Percentiles rank a stretch among this genome's conserved stretches.
These are phyloP conservation scores for Hypoxylon sp. DNA, from an alignment of 2,329 filamentous ascomycete genomes.

Conservation along the genomic window DNA sequence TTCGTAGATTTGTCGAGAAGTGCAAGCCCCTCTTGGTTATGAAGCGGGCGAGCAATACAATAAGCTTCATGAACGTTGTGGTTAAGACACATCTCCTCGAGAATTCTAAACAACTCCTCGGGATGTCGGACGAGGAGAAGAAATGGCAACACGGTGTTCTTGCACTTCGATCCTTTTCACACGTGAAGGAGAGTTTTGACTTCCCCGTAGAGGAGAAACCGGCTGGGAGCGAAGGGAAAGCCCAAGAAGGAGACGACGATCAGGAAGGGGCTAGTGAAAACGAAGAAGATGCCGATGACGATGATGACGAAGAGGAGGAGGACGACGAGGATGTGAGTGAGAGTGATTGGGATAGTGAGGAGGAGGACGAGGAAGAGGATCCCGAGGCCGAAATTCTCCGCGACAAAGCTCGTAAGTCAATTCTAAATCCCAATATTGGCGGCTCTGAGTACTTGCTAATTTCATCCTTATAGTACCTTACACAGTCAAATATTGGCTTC, in stretches of 20 bases:
- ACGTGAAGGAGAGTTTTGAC: constrained; percentile 56
- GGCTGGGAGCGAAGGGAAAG: constrained; percentile 32
- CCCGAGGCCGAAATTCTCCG: constrained; percentile 52
- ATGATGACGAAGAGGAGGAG: constrained; percentile 40
- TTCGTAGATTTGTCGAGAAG: constrained; percentile 56
- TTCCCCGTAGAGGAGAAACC: constrained; percentile 48
- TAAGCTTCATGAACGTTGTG: constrained; percentile 55
- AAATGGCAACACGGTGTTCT: constrained; percentile 62
- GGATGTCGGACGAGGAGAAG: constrained; percentile 57
- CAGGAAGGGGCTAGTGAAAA: constrained; percentile 32
- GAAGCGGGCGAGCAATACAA: constrained; percentile 46
- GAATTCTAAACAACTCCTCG: constrained; percentile 56
- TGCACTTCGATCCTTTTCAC: constrained; percentile 57
- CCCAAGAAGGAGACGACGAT: constrained; percentile 15
- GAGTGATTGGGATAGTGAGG: constrained; percentile 36
- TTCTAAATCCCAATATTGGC: background rate
- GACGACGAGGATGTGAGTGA: constrained; percentile 37
- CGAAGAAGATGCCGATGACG: constrained; percentile 33
- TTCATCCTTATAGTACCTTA: constrained; percentile 50
- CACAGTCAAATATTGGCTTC: constrained; percentile 60
- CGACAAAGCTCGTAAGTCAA: constrained; percentile 47
- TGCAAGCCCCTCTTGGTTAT: constrained; percentile 57
- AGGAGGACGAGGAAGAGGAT: constrained; percentile 45
- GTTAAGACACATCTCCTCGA: constrained; percentile 60
- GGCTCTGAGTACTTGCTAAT: constrained; percentile 15